These are phyloP conservation scores for Moesziomyces parantarcticus DNA, from an alignment of 1,284 basidiomycete species.

Conservation along the genomic window DNA sequence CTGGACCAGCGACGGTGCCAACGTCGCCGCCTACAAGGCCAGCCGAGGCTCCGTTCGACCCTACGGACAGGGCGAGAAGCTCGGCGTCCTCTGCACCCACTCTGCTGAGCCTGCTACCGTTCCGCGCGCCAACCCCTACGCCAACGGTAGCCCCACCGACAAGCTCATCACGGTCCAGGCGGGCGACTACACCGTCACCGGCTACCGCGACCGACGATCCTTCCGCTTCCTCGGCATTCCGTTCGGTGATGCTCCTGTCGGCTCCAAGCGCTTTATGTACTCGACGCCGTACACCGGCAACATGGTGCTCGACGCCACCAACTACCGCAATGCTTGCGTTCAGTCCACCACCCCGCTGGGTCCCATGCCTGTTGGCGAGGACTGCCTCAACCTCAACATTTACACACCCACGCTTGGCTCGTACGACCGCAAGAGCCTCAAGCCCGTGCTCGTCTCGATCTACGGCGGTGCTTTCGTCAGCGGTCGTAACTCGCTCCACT, in stretches of 20 bases:
- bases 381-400: slow-evolving; percentile 75
- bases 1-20: slow-evolving; percentile 18
- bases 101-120: slow-evolving; percentile 17
- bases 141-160: slow-evolving; percentile 16
- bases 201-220: slow-evolving; percentile 38
- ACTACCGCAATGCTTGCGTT: slow-evolving; percentile 32
- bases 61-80: slow-evolving; percentile 22
- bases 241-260: slow-evolving; percentile 36
- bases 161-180: slow-evolving; percentile 21
- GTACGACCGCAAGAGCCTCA: slow-evolving; percentile 53
- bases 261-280: slow-evolving; percentile 38
- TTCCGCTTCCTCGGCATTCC: slow-evolving; percentile 45
- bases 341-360: slow-evolving; percentile 18
- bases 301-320: slow-evolving; percentile 36
- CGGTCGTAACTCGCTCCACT: slow-evolving; percentile 69
- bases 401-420: slow-evolving; percentile 69
- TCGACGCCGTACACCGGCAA: slow-evolving; percentile 33
- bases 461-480: slow-evolving; percentile 69
- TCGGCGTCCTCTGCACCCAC: slow-evolving; percentile 44
- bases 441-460: slow-evolving; percentile 73
- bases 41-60: slow-evolving; percentile 14
- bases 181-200: slow-evolving; percentile 35
- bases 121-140: slow-evolving; percentile 14
- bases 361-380: slow-evolving; percentile 54
- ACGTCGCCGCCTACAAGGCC: slow-evolving; percentile 28